Evolutionary conservation across 1,139 yeast genomes (phyloP).

Genomic region (Hemisphaericaspora lyxosophila): DNA sequence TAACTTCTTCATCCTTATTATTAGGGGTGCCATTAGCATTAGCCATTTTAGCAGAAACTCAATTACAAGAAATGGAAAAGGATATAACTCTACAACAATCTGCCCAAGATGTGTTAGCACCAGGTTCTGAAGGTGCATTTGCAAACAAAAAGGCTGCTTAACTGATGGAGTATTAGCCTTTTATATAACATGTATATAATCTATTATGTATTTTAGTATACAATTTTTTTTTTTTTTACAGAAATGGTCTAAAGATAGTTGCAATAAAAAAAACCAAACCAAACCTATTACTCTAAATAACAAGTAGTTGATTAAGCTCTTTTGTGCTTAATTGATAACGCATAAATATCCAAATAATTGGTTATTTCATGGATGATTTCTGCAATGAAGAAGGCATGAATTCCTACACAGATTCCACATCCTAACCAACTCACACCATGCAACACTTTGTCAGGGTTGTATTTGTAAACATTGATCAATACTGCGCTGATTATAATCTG

Average conservation of each 20-base stretch:
- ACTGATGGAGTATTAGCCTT: not conserved
- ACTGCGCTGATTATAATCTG: conserved; percentile 51
- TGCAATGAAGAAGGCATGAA: conserved; percentile 74
- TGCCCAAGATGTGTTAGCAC: conserved; percentile 79
- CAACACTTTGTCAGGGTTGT: conserved; percentile 39
- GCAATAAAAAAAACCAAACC: too few species aligned
- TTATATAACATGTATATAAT: conserved; percentile 1
- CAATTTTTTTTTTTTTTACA: not conserved
- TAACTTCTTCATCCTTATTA: conserved; percentile 80
- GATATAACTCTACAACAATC: conserved; percentile 85
- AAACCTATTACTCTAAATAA: too few species aligned
- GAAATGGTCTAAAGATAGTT: too few species aligned
- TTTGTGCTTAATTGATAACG: conserved; percentile 80
- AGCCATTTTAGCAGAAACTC: conserved; percentile 89
- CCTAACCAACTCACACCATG: conserved; percentile 65
- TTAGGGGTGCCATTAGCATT: conserved; percentile 92
- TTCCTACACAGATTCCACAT: conserved; percentile 71
- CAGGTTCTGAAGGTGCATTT: conserved; percentile 64
- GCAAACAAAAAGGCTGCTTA: conserved; percentile 25
- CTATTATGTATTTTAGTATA: conserved; percentile 2
- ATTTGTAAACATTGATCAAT: conserved; percentile 39
- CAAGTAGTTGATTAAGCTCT: conserved; percentile 32
- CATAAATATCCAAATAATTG: conserved; percentile 77
- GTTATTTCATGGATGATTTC: conserved; percentile 87
- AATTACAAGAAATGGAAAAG: conserved; percentile 90